Percentiles rank a stretch among this genome's conserved stretches.
Conservation (phyloP, 2,329 filamentous ascomycete species). For the Epicoccum nigrum region DNA sequence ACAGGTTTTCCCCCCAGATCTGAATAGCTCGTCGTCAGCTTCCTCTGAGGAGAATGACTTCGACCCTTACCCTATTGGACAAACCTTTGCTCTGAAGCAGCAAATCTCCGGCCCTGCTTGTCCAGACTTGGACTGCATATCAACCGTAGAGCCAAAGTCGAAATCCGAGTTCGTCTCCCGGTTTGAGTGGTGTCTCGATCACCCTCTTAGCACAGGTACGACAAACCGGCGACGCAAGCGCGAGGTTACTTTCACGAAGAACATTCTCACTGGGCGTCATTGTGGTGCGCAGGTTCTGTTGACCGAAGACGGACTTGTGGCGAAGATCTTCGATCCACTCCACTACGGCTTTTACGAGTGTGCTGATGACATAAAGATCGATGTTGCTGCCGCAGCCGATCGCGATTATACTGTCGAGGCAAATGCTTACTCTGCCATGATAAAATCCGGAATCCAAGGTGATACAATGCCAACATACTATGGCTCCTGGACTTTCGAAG, state of each 20-base stretch:
- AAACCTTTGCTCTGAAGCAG: too few relatives aligned
- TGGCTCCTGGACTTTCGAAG: not conserved
- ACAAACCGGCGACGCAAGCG: not conserved
- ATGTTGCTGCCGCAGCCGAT: not conserved
- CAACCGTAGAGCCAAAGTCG: too few relatives aligned
- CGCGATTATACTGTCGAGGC: not conserved
- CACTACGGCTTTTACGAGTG: constrained; percentile 1
- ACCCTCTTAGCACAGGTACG: not conserved
- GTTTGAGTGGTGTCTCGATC: not conserved
- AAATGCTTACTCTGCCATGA: not conserved
- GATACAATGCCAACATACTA: not conserved
- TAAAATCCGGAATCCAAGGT: not conserved
- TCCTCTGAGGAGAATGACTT: too few relatives aligned
- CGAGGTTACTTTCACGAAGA: not conserved
- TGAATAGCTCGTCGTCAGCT: too few relatives aligned
- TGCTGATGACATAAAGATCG: not conserved
- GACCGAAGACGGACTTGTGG: constrained; percentile 4
- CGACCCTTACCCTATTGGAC: too few relatives aligned
- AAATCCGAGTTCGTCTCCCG: too few relatives aligned
- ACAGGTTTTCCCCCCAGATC: too few relatives aligned
- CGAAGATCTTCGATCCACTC: constrained; percentile 17
- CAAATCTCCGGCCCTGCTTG: not conserved
- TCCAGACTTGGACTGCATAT: not conserved
- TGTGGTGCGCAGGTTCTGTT: constrained; percentile 12
- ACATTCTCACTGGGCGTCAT: constrained; percentile 1